These are phyloP conservation scores for Suhomyces vadensis DNA, from an alignment of 805 yeast species.

Conservation along the genomic window DNA sequence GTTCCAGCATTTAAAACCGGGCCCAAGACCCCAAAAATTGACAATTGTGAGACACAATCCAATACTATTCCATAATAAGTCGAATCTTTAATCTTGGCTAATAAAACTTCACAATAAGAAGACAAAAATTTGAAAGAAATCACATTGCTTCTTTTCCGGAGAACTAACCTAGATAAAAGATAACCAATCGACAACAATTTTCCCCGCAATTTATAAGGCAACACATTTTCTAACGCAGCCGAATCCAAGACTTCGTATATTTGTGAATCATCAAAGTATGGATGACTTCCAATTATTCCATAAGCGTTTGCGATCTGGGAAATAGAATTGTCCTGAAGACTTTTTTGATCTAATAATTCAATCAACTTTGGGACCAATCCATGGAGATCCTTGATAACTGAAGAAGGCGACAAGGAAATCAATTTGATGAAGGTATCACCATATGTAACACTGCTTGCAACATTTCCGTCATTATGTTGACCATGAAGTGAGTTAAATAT, in stretches of 20 bases:
- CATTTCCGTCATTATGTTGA: conserved; percentile 16
- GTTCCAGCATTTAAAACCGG: conserved; percentile 22
- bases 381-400: conserved; percentile 23
- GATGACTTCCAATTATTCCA: conserved; percentile 53
- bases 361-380: conserved; percentile 22
- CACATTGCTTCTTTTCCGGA: conserved; percentile 23
- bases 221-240: conserved; percentile 6
- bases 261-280: conserved; percentile 14
- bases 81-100: conserved; percentile 18
- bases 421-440: conserved; percentile 35
- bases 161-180: conserved; percentile 46
- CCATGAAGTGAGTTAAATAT: conserved; percentile 39
- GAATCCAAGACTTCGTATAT: conserved; percentile 13
- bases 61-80: conserved; percentile 28
- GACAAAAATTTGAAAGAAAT: conserved; percentile 5
- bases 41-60: conserved; percentile 44
- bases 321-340: conserved; percentile 22
- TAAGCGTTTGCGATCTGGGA: conserved; percentile 43
- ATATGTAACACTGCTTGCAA: conserved; percentile 26
- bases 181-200: conserved; percentile 41
- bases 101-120: conserved; percentile 6
- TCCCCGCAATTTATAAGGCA: conserved; percentile 18
- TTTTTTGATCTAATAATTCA: conserved; percentile 21
- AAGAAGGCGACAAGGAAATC: conserved; percentile 32
- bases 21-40: conserved; percentile 48